These are phyloP conservation scores for Cladorrhinum sp. DNA, from an alignment of 2,329 filamentous ascomycete genomes.

Conservation along the genomic window DNA sequence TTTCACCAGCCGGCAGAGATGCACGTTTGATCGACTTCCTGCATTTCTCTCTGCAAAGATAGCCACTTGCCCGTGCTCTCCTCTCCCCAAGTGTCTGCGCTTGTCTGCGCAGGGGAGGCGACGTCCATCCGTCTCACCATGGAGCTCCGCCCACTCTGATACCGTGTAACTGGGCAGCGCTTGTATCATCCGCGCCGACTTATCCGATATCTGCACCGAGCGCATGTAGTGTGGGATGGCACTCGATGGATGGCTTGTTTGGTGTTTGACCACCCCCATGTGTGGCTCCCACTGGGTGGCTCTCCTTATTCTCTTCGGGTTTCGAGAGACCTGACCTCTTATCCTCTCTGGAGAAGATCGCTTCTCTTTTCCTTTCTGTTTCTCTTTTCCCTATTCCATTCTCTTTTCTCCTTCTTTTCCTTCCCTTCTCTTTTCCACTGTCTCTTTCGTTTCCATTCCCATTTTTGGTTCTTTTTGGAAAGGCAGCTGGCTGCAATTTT, in stretches of 20 bases:
- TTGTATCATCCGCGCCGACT: constrained; percentile 5
- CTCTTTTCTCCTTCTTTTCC: not conserved
- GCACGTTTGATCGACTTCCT: constrained; percentile 7
- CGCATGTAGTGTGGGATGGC: no score
- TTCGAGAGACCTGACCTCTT: constrained; percentile 11
- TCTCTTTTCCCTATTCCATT: constrained; percentile 10
- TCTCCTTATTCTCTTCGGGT: not conserved
- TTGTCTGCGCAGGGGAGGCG: constrained; percentile 3
- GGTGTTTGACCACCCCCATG: not conserved
- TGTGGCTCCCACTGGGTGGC: not conserved
- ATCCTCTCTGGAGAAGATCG: constrained; percentile 6
- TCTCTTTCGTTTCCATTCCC: not conserved
- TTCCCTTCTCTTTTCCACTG: constrained; percentile 1
- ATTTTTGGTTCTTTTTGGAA: not conserved
- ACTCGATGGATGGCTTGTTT: constrained; percentile 1
- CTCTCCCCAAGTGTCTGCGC: no score
- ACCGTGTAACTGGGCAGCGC: constrained; percentile 10
- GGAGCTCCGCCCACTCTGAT: constrained; percentile 7
- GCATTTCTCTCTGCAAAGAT: no score
- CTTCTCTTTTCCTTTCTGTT: not conserved
- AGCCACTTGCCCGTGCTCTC: no score
- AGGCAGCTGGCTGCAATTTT: not conserved
- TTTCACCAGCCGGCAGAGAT: not conserved
- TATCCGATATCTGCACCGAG: not conserved
- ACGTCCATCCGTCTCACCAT: constrained; percentile 9